Evolutionary conservation across 1,139 yeast genomes (phyloP), one percentile per base, ranked within the genome.

Genomic region (Wickerhamomyces sp.): DNA sequence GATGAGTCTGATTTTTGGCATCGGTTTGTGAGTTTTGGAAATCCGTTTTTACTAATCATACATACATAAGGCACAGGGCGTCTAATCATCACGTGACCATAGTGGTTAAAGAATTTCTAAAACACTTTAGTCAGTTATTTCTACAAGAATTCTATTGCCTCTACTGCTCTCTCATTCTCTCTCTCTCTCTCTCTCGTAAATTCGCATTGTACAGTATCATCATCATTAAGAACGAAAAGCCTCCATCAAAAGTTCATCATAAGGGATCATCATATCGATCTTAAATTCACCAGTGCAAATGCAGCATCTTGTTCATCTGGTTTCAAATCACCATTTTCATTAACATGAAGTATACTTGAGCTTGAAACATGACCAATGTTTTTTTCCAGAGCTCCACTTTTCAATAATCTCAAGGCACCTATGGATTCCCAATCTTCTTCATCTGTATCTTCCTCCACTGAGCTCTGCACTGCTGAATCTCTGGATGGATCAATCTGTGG

Each of bases 381-480:
- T 29, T 19, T 32, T 22, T 35, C 40, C 10, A 42, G 40, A 18
- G 20, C 30, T 16, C 55, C 47, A 24, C 57, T 59, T 26, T 61
- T 66, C 32, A 82, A 59, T 35, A 80, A 58, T 30, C 70, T 61
- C 31, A 70, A 81, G 0, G 96, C 87, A 2, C 96, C 96, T 36
- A 88, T 81, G 0, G 87, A 66, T 43, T 79, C 85, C 97, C 97
- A 88, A 59, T 88, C 96, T 57, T 88, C 97, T 54, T 89, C 96
- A 59, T 88, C 97, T 0, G 95, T 86, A 50, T 85, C 80, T 14
- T 28, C 30, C 15, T 28, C 30, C 17, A 28, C 8, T 11, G 30
- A 28, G 8, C 24, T 20, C 9, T 26, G 19, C n/a, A 16, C 18
- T 16, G 21, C 8, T 6, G 14, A 6, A 11, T 28, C 23, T 20